A percentile compares a stretch with the other conserved stretches of the same genome.
Evolutionary conservation across 2,329 filamentous ascomycete genomes (phyloP).

Genomic region (Colletotrichum brevisporum): DNA sequence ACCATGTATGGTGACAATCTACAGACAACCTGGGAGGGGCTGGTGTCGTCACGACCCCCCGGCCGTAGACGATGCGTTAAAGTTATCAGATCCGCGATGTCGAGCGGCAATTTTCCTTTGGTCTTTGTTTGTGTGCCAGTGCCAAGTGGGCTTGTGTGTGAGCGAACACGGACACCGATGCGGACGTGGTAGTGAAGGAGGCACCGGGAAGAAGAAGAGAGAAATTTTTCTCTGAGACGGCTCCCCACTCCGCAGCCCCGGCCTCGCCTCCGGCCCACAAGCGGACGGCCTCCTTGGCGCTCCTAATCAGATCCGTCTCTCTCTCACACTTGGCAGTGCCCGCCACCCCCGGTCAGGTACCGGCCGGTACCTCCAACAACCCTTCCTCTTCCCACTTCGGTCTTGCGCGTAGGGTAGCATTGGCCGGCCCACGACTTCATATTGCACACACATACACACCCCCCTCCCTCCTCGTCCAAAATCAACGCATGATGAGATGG

Average conservation of each 20-base stretch:
- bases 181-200: no score
- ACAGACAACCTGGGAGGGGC: not conserved
- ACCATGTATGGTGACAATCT: not conserved
- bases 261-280: constrained; percentile 32
- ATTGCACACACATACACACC: constrained; percentile 18
- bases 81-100: constrained; percentile 38
- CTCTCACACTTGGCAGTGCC: constrained; percentile 1
- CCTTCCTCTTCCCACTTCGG: constrained; percentile 7
- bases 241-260: constrained; percentile 8
- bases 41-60: constrained; percentile 5
- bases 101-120: constrained; percentile 3
- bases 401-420: constrained; percentile 10
- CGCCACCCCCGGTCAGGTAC: constrained; percentile 28
- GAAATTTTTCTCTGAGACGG: constrained; percentile 19
- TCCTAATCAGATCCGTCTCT: constrained; percentile 36
- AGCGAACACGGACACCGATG: no score
- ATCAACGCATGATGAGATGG: constrained; percentile 36
- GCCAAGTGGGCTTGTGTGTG: not conserved
- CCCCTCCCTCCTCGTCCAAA: not conserved
- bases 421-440: constrained; percentile 32
- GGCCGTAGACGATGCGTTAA: constrained; percentile 17
- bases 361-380: constrained; percentile 8
- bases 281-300: constrained; percentile 32
- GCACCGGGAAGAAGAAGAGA: not conserved
- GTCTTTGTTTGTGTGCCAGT: not conserved